A percentile compares a stretch with the other conserved stretches of the same genome.
These are phyloP conservation scores for Scheffersomyces titani DNA, from an alignment of 1,139 yeast species.

Conservation along the genomic window DNA sequence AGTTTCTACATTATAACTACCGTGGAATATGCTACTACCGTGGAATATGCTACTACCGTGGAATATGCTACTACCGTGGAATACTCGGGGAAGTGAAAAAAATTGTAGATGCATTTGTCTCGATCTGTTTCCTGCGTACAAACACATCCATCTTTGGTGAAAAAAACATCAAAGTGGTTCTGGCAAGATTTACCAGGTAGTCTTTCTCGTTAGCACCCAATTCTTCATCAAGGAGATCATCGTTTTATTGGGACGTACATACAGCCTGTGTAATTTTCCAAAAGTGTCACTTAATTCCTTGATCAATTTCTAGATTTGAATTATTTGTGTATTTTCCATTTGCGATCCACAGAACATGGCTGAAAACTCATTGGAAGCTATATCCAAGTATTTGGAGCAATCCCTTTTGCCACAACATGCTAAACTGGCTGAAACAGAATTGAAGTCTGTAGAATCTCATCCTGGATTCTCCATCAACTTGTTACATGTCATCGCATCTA, in stretches of 20 bases:
- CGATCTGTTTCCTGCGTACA: not conserved
- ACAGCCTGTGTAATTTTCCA: not conserved
- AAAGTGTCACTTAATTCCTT: not conserved
- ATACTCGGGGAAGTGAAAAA: too few relatives aligned
- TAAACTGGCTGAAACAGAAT: slow-evolving; percentile 58
- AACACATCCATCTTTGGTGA: not conserved
- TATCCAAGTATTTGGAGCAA: slow-evolving; percentile 49
- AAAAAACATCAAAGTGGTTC: not conserved
- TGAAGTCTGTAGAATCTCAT: slow-evolving; percentile 61
- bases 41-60: too few relatives aligned
- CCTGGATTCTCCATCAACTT: slow-evolving; percentile 77
- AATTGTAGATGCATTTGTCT: not conserved
- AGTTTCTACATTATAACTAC: too few relatives aligned
- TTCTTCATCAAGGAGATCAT: not conserved
- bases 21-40: too few relatives aligned
- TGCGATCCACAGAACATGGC: slow-evolving; percentile 22
- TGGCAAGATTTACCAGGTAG: not conserved
- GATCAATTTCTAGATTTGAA: not conserved
- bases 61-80: too few relatives aligned
- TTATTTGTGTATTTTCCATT: not conserved
- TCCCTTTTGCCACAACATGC: slow-evolving; percentile 55
- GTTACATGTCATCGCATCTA: slow-evolving; percentile 74
- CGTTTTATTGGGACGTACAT: not conserved
- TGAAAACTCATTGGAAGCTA: slow-evolving; percentile 40
- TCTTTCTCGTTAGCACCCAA: not conserved